A percentile compares a stretch with the other conserved stretches of the same genome.
phyloP scores from a whole-genome alignment of 371 early-diverging fungal species.

The Mortierella sp. region DNA sequence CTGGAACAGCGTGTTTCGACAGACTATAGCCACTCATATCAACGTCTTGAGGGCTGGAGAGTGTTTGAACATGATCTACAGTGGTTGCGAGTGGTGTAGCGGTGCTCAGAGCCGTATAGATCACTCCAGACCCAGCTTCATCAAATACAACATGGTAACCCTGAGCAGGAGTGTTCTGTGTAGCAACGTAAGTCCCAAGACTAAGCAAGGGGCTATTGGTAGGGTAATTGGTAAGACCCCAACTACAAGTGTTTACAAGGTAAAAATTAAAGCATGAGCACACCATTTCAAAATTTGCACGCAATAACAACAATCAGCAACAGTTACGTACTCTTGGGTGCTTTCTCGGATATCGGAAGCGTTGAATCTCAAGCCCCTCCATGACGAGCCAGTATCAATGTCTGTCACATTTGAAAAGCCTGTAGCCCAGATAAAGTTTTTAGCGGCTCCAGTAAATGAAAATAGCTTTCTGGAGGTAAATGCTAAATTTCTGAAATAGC shows the following conservation, averaged over 20 bases:
- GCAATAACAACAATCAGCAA: slow-evolving; percentile 7
- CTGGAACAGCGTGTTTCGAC: slow-evolving; percentile 27
- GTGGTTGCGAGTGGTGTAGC: background rate
- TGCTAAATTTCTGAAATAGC: slow-evolving; percentile 3
- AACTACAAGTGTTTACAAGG: slow-evolving; percentile 9
- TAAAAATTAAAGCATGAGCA: background rate
- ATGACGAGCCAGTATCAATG: slow-evolving; percentile 15
- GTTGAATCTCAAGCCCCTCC: slow-evolving; percentile 39
- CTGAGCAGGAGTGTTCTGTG: slow-evolving; percentile 33
- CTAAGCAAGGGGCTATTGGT: slow-evolving; percentile 15
- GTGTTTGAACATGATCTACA: slow-evolving; percentile 12
- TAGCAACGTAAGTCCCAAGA: slow-evolving; percentile 34
- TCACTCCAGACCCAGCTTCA: slow-evolving; percentile 2
- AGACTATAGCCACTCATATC: slow-evolving; percentile 40
- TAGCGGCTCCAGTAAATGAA: slow-evolving; percentile 24
- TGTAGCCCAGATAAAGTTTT: slow-evolving; percentile 22
- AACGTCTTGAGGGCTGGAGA: slow-evolving; percentile 24
- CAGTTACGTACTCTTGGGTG: slow-evolving; percentile 27
- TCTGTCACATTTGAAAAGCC: slow-evolving; percentile 24
- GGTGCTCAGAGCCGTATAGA: slow-evolving; percentile 16
- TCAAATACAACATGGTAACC: slow-evolving; percentile 50
- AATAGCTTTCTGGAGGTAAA: slow-evolving; percentile 33
- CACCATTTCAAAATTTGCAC: background rate
- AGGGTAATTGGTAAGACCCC: slow-evolving; percentile 21
- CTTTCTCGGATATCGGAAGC: slow-evolving; percentile 10